Evolutionary conservation across 179 eudicot genomes (phyloP).

Genomic region (Actinidia chinensis): DNA sequence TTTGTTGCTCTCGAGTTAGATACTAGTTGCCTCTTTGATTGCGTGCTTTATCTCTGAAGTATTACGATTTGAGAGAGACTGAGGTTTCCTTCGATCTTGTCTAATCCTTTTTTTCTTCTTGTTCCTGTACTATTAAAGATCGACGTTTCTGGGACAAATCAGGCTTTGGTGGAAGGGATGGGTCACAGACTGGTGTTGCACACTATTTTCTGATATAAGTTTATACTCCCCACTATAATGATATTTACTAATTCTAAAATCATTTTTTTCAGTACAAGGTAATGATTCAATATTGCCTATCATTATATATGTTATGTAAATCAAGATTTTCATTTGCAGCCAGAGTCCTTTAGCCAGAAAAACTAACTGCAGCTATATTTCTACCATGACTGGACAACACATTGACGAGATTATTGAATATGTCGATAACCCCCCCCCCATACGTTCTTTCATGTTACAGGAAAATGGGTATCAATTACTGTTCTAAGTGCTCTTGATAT

Average conservation of each 20-base stretch:
- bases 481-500: constrained; percentile 95
- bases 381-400: background rate
- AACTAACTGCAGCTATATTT: background rate
- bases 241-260: too few relatives aligned
- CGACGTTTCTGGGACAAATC: constrained; percentile 98
- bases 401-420: background rate
- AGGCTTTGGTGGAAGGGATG: constrained; percentile 94
- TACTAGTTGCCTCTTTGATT: background rate
- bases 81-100: constrained; percentile 1
- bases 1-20: background rate
- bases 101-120: constrained; percentile 16
- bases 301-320: background rate
- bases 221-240: constrained; percentile 14
- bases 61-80: background rate
- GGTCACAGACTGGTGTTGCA: constrained; percentile 97
- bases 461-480: constrained; percentile 96
- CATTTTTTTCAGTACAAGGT: constrained; percentile 1
- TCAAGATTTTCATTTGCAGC: background rate
- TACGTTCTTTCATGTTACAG: constrained; percentile 45
- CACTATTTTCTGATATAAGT: constrained; percentile 95
- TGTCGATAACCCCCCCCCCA: constrained; percentile 3
- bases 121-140: constrained; percentile 44
- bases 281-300: background rate
- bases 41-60: background rate
- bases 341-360: background rate